A percentile compares a stretch with the other conserved stretches of the same genome.
Conservation (phyloP, 176 grass and related monocot species). For the Carex kokanica region DNA sequence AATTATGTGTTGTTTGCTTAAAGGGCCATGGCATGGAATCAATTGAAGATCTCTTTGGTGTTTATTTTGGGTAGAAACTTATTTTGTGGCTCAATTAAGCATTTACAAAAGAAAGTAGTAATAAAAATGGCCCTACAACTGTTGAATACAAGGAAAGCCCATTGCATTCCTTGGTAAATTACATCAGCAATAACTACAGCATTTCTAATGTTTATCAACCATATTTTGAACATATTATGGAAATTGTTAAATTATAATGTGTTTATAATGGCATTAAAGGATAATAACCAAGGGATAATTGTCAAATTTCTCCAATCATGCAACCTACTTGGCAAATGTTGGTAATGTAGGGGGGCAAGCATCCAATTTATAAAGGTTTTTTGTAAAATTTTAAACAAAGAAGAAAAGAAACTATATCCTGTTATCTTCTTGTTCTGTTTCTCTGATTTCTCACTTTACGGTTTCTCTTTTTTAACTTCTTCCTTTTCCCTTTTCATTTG, state of each 20-base stretch:
- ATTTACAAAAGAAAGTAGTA: neutral
- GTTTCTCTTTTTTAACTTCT: neutral
- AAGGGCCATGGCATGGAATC: neutral
- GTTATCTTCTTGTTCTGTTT: neutral
- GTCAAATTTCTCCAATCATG: neutral
- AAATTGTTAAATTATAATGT: neutral
- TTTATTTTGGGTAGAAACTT: neutral
- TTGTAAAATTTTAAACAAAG: neutral
- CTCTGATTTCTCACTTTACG: neutral
- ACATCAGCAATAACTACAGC: neutral
- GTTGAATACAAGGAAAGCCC: neutral
- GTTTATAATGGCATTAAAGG: neutral
- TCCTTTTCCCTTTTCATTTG: neutral
- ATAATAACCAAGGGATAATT: neutral
- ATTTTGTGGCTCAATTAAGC: neutral
- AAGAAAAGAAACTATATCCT: neutral
- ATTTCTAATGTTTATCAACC: neutral
- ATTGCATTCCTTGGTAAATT: neutral
- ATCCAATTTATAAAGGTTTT: neutral
- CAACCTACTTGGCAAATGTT: neutral
- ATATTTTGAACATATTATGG: neutral
- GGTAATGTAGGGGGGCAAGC: neutral
- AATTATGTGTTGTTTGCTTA: neutral
- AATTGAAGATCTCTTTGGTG: neutral
- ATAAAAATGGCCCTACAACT: neutral